Evolutionary conservation across 129 eudicot genomes (phyloP), one percentile per base, ranked within the genome.

Genomic region (Heracleum sosnowskyi): DNA sequence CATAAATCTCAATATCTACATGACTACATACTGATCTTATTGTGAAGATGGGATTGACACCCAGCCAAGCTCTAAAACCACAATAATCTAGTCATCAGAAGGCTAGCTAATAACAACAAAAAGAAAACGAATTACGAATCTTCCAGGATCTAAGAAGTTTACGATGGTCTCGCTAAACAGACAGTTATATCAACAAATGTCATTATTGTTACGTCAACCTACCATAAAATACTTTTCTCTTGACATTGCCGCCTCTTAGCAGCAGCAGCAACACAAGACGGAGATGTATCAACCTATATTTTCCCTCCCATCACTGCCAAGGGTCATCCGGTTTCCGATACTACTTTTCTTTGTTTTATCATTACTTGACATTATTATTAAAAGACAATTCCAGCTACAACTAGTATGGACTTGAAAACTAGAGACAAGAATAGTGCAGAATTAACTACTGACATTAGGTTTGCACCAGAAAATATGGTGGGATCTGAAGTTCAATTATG

Each of bases 401-500:
- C 72, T 15, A 66, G 40, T 11, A n/a, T 11, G 24, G 39, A 31
- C 15, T 1, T 33, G 24, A 5, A 13, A 66, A 31, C 40, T 13
- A 20, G 40, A 36, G 34, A 24, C 20, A 12, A 72, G 5, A 4
- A n/a, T 41, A 29, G 22, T n/a, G 20, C 8, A 72, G 35, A 72
- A 40, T 72, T 70, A 22, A 37, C 47, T 70, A 70, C 26, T 36
- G 44, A 35, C 26, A 35, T 35, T 22, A 22, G 28, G 45, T 37
- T 40, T 18, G 68, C 33, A 9, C 68, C 68, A 60, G 34, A 35
- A 70, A 70, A 40, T 22, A 39, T 39, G 51, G 76, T 22, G 76
- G 77, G 77, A 15, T 73, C 29, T 41, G 31, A 0, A 11, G n/a
- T 36, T 51, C 79, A 83, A 83, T 79, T 60, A 77, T 83, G 78